phyloP scores from a whole-genome alignment of 2,329 filamentous ascomycete species.

The Clarireedia homoeocarpa region DNA sequence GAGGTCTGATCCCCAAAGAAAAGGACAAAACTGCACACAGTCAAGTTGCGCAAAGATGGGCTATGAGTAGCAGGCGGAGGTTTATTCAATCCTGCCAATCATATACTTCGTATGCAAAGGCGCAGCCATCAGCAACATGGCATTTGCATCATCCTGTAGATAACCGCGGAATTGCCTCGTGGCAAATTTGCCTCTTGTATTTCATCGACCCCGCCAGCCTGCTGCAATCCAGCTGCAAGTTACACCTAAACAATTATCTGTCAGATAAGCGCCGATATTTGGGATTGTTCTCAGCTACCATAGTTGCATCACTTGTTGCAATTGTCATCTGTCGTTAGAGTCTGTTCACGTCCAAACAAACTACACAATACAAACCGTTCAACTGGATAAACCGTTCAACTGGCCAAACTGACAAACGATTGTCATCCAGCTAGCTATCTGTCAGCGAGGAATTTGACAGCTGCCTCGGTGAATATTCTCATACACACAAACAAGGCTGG shows the following conservation, averaged over 20 bases:
- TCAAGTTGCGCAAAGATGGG: too few relatives aligned
- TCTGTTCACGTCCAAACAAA: neutral
- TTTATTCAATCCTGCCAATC: constrained; percentile 6
- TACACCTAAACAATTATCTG: constrained; percentile 5
- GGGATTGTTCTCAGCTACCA: neutral
- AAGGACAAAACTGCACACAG: too few relatives aligned
- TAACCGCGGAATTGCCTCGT: constrained; percentile 20
- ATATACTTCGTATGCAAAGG: constrained; percentile 5
- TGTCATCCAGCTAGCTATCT: neutral
- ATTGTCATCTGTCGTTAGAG: neutral
- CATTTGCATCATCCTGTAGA: constrained; percentile 12
- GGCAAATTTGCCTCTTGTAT: constrained; percentile 11
- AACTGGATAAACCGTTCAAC: neutral
- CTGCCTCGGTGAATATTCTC: neutral
- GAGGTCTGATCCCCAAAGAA: neutral
- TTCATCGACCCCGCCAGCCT: constrained; percentile 2
- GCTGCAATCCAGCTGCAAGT: constrained; percentile 4
- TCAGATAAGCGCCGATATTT: constrained; percentile 1
- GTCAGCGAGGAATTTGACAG: neutral
- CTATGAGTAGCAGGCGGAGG: constrained; percentile 14
- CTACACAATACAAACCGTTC: neutral
- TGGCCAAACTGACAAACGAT: neutral
- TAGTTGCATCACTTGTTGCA: constrained; percentile 1
- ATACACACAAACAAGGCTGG: constrained; percentile 1
- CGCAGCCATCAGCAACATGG: constrained; percentile 6